These are phyloP conservation scores for Peniophora sp. DNA, from an alignment of 1,284 basidiomycete genomes.

Conservation along the genomic window DNA sequence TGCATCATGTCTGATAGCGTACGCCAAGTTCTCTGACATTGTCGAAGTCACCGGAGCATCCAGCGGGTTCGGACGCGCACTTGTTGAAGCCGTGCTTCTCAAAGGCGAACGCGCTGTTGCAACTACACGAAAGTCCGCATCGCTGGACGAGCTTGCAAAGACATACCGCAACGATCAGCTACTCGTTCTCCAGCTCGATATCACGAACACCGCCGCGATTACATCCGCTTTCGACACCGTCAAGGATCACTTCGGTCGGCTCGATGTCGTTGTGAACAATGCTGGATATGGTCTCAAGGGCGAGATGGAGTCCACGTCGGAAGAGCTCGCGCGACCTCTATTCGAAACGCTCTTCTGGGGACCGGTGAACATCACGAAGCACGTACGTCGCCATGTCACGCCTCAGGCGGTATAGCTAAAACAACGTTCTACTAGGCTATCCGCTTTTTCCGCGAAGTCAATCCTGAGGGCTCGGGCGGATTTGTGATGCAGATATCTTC, in stretches of 20 bases:
- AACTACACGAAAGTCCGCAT: constrained; percentile 13
- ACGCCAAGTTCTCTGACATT: too few species aligned
- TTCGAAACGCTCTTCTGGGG: constrained; percentile 30
- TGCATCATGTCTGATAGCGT: too few species aligned
- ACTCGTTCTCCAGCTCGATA: constrained; percentile 16
- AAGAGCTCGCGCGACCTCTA: constrained; percentile 20
- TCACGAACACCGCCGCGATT: constrained; percentile 20
- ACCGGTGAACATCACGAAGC: constrained; percentile 19
- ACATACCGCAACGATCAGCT: constrained; percentile 11
- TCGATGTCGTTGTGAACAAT: constrained; percentile 33
- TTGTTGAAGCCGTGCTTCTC: constrained; percentile 22
- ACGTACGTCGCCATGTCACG: constrained; percentile 3
- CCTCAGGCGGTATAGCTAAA: neutral
- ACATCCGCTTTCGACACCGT: constrained; percentile 21
- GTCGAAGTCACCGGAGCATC: constrained; percentile 26
- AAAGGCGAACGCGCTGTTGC: constrained; percentile 22
- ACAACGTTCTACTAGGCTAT: constrained; percentile 14
- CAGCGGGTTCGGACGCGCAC: constrained; percentile 24
- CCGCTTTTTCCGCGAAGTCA: constrained; percentile 19
- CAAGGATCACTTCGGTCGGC: constrained; percentile 23
- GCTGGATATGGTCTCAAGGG: constrained; percentile 24
- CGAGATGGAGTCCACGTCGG: constrained; percentile 24
- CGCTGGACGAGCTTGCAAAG: constrained; percentile 8
- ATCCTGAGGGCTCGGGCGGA: constrained; percentile 19
- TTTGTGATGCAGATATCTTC: constrained; percentile 26